Evolutionary conservation across 176 grass and related monocot species (phyloP).

Genomic region (Aegilops longissima): DNA sequence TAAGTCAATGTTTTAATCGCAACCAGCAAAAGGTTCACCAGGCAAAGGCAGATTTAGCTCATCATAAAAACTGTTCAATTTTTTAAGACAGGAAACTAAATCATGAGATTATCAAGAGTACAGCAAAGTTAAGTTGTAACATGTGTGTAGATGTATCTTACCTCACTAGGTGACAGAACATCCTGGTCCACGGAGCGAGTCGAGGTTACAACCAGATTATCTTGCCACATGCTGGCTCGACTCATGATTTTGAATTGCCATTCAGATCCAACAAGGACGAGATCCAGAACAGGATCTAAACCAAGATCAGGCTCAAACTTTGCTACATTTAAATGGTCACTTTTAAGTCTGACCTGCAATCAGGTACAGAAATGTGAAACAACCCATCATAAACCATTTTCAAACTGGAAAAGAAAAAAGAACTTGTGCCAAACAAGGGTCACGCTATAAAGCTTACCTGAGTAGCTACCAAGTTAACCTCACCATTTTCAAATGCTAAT

Average conservation of each 20-base stretch:
- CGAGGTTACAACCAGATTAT: slow-evolving; percentile 86
- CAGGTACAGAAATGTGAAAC: slow-evolving; percentile 24
- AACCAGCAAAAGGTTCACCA: slow-evolving; percentile 13
- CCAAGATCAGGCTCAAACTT: slow-evolving; percentile 99
- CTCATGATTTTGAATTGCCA: slow-evolving; percentile 99
- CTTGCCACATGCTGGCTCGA: slow-evolving; percentile 97
- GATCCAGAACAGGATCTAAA: slow-evolving; percentile 92
- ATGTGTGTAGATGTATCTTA: slow-evolving; percentile 24
- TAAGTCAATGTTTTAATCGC: not conserved
- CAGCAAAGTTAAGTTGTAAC: not conserved
- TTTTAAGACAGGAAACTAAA: slow-evolving; percentile 20
- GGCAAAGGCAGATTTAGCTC: not conserved
- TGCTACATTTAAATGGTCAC: slow-evolving; percentile 87
- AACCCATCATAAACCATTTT: not conserved
- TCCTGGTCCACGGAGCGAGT: slow-evolving; percentile 92
- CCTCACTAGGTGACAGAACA: slow-evolving; percentile 92
- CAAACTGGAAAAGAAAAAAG: not conserved
- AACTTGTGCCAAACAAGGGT: slow-evolving; percentile 14
- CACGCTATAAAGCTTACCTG: slow-evolving; percentile 56
- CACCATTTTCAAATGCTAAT: slow-evolving; percentile 96
- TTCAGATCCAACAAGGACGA: slow-evolving; percentile 90
- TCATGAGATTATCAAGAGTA: slow-evolving; percentile 1
- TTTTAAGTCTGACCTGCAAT: slow-evolving; percentile 91
- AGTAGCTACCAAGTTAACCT: slow-evolving; percentile 96
- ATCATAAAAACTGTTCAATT: slow-evolving; percentile 2